A percentile compares a stretch with the other conserved stretches of the same genome.
Conservation (phyloP, 495 filamentous ascomycete genomes). For the Daldinia decipiens region DNA sequence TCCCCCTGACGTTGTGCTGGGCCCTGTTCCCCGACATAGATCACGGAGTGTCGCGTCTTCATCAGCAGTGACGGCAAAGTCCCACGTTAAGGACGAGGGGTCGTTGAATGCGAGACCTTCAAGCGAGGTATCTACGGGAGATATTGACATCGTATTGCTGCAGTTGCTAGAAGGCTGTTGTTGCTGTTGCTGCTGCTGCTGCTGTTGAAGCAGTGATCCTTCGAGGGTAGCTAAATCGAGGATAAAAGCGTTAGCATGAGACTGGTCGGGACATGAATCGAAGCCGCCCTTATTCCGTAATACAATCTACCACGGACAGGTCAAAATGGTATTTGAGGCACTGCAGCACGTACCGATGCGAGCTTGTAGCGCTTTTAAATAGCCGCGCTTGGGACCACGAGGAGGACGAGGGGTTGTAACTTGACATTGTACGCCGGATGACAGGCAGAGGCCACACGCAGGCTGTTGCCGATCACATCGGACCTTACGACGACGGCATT, state of each 20-base stretch:
- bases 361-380: slow-evolving; percentile 43
- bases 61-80: slow-evolving; percentile 35
- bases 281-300: background rate
- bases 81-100: slow-evolving; percentile 31
- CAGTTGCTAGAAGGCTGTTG: slow-evolving; percentile 16
- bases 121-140: slow-evolving; percentile 28
- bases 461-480: slow-evolving; percentile 41
- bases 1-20: slow-evolving; percentile 22
- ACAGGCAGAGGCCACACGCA: slow-evolving; percentile 37
- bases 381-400: slow-evolving; percentile 40
- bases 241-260: slow-evolving; percentile 8
- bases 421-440: slow-evolving; percentile 40
- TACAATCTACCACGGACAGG: background rate
- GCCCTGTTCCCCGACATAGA: slow-evolving; percentile 28
- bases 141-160: slow-evolving; percentile 17
- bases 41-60: slow-evolving; percentile 28
- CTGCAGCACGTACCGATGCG: slow-evolving; percentile 29
- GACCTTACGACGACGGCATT: slow-evolving; percentile 45
- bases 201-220: slow-evolving; percentile 38
- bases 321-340: background rate
- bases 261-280: background rate
- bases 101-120: slow-evolving; percentile 33
- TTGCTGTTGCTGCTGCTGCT: slow-evolving; percentile 39
- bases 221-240: slow-evolving; percentile 35
- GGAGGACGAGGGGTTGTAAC: slow-evolving; percentile 40